These are phyloP conservation scores for Arabidopsis hybrid DNA, from an alignment of 441 rosid species.

Conservation along the genomic window DNA sequence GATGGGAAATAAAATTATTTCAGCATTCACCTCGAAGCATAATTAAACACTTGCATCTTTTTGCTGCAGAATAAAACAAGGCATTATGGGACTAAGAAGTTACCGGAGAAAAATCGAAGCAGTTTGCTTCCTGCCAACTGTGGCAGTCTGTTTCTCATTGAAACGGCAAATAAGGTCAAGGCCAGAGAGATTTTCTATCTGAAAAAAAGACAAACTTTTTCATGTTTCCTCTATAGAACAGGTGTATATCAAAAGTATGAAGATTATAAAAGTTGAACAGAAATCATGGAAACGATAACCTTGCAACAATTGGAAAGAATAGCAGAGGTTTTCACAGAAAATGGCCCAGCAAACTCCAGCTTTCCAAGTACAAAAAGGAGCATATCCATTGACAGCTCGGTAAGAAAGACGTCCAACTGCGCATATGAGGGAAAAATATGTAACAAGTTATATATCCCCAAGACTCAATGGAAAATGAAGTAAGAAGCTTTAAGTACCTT, in stretches of 20 bases:
- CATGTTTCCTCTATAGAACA: slow-evolving; percentile 6
- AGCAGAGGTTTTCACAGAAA: slow-evolving; percentile 67
- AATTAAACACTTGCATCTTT: slow-evolving; percentile 28
- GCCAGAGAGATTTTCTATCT: slow-evolving; percentile 90
- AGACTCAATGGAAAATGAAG: slow-evolving; percentile 33
- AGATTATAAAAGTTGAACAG: slow-evolving; percentile 31
- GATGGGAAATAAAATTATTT: slow-evolving; percentile 6
- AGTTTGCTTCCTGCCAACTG: slow-evolving; percentile 68
- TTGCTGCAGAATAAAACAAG: slow-evolving; percentile 13
- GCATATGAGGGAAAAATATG: slow-evolving; percentile 43
- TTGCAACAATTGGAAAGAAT: slow-evolving; percentile 88
- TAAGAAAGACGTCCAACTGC: slow-evolving; percentile 80
- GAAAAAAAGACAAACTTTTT: slow-evolving; percentile 40
- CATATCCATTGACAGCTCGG: slow-evolving; percentile 87
- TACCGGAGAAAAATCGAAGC: slow-evolving; percentile 82
- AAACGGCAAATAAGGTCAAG: slow-evolving; percentile 73
- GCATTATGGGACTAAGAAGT: slow-evolving; percentile 33
- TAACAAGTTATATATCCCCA: slow-evolving; percentile 23
- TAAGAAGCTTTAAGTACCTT: slow-evolving; percentile 55
- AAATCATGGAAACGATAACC: slow-evolving; percentile 45
- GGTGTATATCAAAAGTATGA: slow-evolving; percentile 13
- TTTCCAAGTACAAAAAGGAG: slow-evolving; percentile 82
- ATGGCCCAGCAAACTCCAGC: slow-evolving; percentile 92
- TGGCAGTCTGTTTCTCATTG: slow-evolving; percentile 63
- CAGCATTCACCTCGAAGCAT: slow-evolving; percentile 9